These are phyloP conservation scores for Trichocladium antarcticum DNA, from an alignment of 495 filamentous ascomycete genomes.

Conservation along the genomic window DNA sequence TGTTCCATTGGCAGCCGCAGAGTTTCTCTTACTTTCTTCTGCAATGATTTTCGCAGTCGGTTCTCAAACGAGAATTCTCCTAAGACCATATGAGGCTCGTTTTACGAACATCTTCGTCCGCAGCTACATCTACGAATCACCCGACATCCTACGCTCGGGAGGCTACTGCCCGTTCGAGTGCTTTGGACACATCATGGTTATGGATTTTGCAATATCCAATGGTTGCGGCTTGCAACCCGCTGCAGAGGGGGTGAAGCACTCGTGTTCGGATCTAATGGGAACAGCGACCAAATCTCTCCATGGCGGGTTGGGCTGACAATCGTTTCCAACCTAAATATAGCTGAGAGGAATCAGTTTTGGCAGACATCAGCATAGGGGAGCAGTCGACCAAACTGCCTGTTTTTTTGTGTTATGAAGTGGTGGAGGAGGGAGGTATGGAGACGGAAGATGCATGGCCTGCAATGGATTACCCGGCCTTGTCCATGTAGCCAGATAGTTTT, in stretches of 20 bases:
- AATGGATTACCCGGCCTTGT: conserved; percentile 25
- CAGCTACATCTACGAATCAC: conserved; percentile 45
- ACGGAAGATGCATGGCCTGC: conserved; percentile 24
- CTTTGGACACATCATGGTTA: conserved; percentile 52
- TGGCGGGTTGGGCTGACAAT: conserved; percentile 9
- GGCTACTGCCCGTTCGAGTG: conserved; percentile 41
- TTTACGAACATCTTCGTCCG: conserved; percentile 43
- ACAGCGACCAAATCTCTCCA: conserved; percentile 18
- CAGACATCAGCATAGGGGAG: conserved; percentile 4
- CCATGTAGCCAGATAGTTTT: conserved; percentile 28
- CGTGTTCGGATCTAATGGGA: conserved; percentile 26
- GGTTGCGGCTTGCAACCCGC: conserved; percentile 16
- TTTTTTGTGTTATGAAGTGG: conserved; percentile 14
- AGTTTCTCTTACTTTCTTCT: conserved; percentile 19
- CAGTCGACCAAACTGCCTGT: not conserved
- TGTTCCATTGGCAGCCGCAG: not conserved
- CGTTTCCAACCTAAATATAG: conserved; percentile 19
- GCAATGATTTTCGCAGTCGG: conserved; percentile 21
- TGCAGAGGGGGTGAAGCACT: conserved; percentile 16
- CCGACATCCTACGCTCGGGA: conserved; percentile 47
- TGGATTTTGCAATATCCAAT: conserved; percentile 43
- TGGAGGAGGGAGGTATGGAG: conserved; percentile 8
- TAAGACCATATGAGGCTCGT: conserved; percentile 27
- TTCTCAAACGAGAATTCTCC: conserved; percentile 24
- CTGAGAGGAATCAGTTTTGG: conserved; percentile 21